Conservation (phyloP, 148 eudicot species). For the Vaccinium myrtillus region DNA sequence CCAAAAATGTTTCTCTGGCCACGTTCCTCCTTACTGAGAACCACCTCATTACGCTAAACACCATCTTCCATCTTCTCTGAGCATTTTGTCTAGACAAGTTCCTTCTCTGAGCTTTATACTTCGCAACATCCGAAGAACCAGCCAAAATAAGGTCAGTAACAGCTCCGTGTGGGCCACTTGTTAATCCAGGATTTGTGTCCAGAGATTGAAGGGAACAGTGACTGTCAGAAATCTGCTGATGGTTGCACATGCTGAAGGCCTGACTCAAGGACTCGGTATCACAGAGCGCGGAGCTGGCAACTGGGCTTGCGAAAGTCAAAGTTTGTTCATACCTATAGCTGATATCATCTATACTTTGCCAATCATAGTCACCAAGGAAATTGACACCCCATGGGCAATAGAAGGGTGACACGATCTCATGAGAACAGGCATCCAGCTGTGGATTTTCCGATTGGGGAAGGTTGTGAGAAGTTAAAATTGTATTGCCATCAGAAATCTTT, state of each 20-base stretch:
- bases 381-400: constrained; percentile 48
- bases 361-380: constrained; percentile 43
- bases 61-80: constrained; percentile 20
- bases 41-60: constrained; percentile 21
- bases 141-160: constrained; percentile 32
- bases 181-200: constrained; percentile 32
- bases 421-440: constrained; percentile 41
- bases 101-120: constrained; percentile 11
- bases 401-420: constrained; percentile 47
- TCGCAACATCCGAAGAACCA: constrained; percentile 22
- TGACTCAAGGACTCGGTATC: constrained; percentile 38
- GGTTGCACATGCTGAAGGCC: constrained; percentile 35
- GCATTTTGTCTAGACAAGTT: constrained; percentile 12
- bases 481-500: constrained; percentile 32
- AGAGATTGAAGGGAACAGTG: constrained; percentile 36
- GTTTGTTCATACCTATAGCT: constrained; percentile 24
- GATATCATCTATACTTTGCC: constrained; percentile 39
- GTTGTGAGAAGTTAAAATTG: constrained; percentile 29
- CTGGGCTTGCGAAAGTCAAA: constrained; percentile 23
- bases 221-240: constrained; percentile 44
- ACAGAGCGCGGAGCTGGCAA: constrained; percentile 38
- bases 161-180: constrained; percentile 32
- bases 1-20: neutral
- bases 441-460: constrained; percentile 24
- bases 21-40: constrained; percentile 18